These are phyloP conservation scores for Calonectria hongkongensis DNA, from an alignment of 2,329 filamentous ascomycete genomes.

Conservation along the genomic window DNA sequence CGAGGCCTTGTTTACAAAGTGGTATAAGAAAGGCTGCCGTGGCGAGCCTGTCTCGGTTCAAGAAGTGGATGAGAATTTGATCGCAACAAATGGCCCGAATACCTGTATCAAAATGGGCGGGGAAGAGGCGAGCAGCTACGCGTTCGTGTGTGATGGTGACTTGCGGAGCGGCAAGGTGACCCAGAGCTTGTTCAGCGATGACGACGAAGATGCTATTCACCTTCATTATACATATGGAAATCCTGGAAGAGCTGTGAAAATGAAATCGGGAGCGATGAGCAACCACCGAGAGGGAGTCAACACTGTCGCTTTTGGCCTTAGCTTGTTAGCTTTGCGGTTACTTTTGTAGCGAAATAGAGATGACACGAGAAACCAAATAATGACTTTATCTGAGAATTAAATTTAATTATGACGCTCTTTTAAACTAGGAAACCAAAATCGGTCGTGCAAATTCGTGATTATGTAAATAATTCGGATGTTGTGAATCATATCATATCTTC, in stretches of 20 bases:
- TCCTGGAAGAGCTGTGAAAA: background rate
- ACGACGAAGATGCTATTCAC: conserved; percentile 2
- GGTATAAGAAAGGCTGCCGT: background rate
- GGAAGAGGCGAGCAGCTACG: conserved; percentile 34
- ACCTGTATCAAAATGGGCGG: conserved; percentile 38
- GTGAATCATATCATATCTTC: too few relatives aligned
- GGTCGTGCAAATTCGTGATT: too few relatives aligned
- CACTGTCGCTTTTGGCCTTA: background rate
- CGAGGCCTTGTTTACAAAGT: conserved; percentile 39
- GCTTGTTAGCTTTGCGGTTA: background rate
- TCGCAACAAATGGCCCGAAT: conserved; percentile 15
- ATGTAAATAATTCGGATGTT: too few relatives aligned
- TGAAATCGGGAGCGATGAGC: background rate
- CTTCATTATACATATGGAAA: conserved; percentile 22
- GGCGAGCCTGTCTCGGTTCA: conserved; percentile 21
- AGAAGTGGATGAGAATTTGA: conserved; percentile 23
- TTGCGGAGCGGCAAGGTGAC: background rate
- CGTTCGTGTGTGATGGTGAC: conserved; percentile 40
- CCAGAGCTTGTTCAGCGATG: conserved; percentile 23
- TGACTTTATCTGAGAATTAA: too few relatives aligned
- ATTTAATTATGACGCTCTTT: too few relatives aligned
- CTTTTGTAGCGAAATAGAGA: background rate
- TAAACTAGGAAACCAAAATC: too few relatives aligned
- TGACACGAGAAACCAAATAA: too few relatives aligned
- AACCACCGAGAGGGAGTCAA: too few relatives aligned